phyloP scores from a whole-genome alignment of 306 rosid species.

The Dryas alaskensis region DNA sequence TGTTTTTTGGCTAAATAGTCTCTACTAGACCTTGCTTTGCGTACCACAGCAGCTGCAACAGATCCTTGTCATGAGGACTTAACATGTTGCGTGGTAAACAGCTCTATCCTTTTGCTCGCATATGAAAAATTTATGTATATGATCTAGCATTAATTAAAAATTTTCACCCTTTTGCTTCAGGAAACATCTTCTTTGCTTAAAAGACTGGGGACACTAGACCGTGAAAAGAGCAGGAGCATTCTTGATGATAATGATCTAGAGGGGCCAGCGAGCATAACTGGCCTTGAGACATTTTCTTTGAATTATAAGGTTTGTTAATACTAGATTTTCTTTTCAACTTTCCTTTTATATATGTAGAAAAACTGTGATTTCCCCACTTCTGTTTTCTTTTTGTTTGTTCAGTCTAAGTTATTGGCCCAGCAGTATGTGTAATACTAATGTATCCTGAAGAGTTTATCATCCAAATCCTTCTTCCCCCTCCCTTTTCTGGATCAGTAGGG shows the following conservation, averaged over 20 bases:
- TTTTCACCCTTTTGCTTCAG: constrained; percentile 42
- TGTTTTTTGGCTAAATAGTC: constrained; percentile 47
- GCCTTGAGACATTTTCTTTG: constrained; percentile 88
- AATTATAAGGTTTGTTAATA: constrained; percentile 66
- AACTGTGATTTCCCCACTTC: not conserved
- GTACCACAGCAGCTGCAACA: constrained; percentile 92
- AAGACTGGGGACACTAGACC: constrained; percentile 64
- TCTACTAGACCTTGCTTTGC: constrained; percentile 94
- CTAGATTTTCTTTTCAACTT: too few species aligned
- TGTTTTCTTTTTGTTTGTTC: not conserved
- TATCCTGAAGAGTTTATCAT: not conserved
- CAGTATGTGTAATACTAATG: not conserved
- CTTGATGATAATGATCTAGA: constrained; percentile 50
- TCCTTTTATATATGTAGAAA: too few species aligned
- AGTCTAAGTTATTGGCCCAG: not conserved
- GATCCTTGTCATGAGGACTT: constrained; percentile 95
- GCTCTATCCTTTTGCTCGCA: constrained; percentile 25
- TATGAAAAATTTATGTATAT: not conserved
- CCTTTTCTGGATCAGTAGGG: not conserved
- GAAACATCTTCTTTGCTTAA: constrained; percentile 79
- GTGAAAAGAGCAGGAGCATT: constrained; percentile 42
- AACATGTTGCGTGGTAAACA: constrained; percentile 87
- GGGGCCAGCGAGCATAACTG: constrained; percentile 70
- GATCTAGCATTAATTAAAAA: constrained; percentile 16
- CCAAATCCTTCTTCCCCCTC: not conserved